Evolutionary conservation across 495 filamentous ascomycete species (phyloP).

Genomic region (Hyaloscypha hepaticicola): DNA sequence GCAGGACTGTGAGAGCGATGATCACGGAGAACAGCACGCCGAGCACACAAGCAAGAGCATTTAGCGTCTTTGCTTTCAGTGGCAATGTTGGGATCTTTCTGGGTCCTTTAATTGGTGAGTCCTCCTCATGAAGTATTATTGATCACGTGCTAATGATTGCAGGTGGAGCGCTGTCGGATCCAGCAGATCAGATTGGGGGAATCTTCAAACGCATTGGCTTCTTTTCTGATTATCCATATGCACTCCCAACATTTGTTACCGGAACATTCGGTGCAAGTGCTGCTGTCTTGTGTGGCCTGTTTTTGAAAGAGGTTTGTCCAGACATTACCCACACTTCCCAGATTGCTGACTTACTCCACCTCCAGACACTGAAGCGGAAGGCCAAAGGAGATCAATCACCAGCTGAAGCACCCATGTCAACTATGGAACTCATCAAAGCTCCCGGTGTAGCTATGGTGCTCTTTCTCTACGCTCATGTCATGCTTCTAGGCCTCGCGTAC

Average conservation of each 20-base stretch:
- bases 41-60: constrained; percentile 64
- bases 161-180: constrained; percentile 60
- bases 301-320: constrained; percentile 54
- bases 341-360: background rate
- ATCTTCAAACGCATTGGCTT: constrained; percentile 54
- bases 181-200: constrained; percentile 54
- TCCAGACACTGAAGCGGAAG: constrained; percentile 31
- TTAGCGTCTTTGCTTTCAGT: constrained; percentile 69
- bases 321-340: background rate
- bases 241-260: constrained; percentile 55
- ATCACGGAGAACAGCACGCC: constrained; percentile 65
- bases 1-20: constrained; percentile 63
- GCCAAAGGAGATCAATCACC: constrained; percentile 32
- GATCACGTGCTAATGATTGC: constrained; percentile 15
- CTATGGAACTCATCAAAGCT: constrained; percentile 53
- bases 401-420: constrained; percentile 40
- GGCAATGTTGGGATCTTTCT: constrained; percentile 69
- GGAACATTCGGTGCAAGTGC: constrained; percentile 49
- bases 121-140: constrained; percentile 1
- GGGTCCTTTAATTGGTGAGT: constrained; percentile 57
- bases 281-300: constrained; percentile 46
- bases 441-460: constrained; percentile 64
- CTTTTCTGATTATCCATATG: constrained; percentile 63
- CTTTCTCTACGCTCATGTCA: constrained; percentile 57
- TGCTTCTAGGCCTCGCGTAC: constrained; percentile 62